A percentile compares a stretch with the other conserved stretches of the same genome.
phyloP scores from a whole-genome alignment of 148 eudicot species.

The Suaeda aralocaspica region DNA sequence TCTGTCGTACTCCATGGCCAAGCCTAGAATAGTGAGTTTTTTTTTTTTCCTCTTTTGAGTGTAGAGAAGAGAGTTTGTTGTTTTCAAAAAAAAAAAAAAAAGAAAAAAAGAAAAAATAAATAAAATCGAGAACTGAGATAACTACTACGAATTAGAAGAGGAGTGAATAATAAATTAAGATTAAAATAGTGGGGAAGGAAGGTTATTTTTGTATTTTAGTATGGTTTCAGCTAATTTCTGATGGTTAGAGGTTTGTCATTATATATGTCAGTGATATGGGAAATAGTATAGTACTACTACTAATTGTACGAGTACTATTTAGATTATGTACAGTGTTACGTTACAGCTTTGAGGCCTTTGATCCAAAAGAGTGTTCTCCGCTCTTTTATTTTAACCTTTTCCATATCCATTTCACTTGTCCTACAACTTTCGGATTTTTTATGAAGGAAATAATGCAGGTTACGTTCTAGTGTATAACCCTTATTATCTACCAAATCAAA shows the following conservation, averaged over 20 bases:
- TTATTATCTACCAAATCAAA: not conserved
- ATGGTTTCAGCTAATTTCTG: slow-evolving; percentile 9
- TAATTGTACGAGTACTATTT: not conserved
- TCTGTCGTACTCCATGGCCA: slow-evolving; percentile 52
- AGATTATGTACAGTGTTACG: slow-evolving; percentile 7
- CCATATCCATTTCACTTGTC: not conserved
- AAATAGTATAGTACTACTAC: slow-evolving; percentile 6
- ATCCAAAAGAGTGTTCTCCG: slow-evolving; percentile 17
- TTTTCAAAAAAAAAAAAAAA: not conserved
- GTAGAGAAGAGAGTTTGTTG: slow-evolving; percentile 14
- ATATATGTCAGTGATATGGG: slow-evolving; percentile 9
- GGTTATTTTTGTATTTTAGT: too few species aligned
- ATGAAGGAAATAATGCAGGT: too few species aligned
- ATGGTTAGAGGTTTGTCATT: slow-evolving; percentile 21
- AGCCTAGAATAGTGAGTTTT: slow-evolving; percentile 20
- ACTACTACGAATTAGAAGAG: too few species aligned
- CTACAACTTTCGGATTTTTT: not conserved
- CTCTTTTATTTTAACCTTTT: slow-evolving; percentile 13
- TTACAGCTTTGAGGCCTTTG: slow-evolving; percentile 26
- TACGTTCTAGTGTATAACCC: too few species aligned
- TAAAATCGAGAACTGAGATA: too few species aligned
- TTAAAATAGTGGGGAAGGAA: too few species aligned
- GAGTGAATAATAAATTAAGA: too few species aligned
- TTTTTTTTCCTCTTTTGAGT: too few species aligned
- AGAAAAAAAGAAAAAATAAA: not conserved